phyloP scores from a whole-genome alignment of 352 stramenopile species.

The Phytophthora rubi region DNA sequence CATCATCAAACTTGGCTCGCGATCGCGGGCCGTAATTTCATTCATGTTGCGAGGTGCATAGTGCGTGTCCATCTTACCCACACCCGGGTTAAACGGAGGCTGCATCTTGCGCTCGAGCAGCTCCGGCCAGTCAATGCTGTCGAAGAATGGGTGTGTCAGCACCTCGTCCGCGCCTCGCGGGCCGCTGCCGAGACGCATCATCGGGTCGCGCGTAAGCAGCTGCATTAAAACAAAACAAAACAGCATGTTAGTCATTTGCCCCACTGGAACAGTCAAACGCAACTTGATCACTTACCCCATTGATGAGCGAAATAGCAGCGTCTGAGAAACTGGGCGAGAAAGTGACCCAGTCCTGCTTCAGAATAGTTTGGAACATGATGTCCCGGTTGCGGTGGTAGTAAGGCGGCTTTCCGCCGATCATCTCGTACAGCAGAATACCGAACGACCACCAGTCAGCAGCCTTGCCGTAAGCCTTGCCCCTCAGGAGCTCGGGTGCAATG shows the following conservation, averaged over 20 bases:
- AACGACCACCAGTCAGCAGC: constrained; percentile 96
- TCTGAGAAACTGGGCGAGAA: constrained; percentile 96
- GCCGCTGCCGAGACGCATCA: constrained; percentile 94
- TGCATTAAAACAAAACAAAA: constrained; percentile 43
- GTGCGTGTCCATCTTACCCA: constrained; percentile 88
- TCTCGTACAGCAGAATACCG: constrained; percentile 95
- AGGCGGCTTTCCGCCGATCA: constrained; percentile 93
- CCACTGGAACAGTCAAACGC: constrained; percentile 3
- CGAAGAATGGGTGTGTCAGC: constrained; percentile 93
- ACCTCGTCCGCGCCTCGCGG: constrained; percentile 89
- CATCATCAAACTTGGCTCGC: constrained; percentile 79
- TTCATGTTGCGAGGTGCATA: constrained; percentile 89
- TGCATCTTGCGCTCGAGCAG: constrained; percentile 82
- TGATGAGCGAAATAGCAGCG: constrained; percentile 90
- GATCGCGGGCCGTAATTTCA: constrained; percentile 88
- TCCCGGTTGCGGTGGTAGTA: constrained; percentile 93
- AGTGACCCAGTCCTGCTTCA: constrained; percentile 93
- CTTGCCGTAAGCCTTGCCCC: constrained; percentile 90
- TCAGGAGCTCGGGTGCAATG: constrained; percentile 92
- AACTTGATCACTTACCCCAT: constrained; percentile 74
- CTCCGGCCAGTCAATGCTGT: constrained; percentile 91
- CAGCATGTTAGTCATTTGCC: constrained; percentile 25
- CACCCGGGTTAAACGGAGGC: constrained; percentile 89
- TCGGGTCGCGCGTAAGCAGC: constrained; percentile 97
- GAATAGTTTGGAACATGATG: constrained; percentile 93